Evolutionary conservation across 768 basidiomycete genomes (phyloP), one percentile per base, ranked within the genome.

Genomic region (Termitomyces sp.): DNA sequence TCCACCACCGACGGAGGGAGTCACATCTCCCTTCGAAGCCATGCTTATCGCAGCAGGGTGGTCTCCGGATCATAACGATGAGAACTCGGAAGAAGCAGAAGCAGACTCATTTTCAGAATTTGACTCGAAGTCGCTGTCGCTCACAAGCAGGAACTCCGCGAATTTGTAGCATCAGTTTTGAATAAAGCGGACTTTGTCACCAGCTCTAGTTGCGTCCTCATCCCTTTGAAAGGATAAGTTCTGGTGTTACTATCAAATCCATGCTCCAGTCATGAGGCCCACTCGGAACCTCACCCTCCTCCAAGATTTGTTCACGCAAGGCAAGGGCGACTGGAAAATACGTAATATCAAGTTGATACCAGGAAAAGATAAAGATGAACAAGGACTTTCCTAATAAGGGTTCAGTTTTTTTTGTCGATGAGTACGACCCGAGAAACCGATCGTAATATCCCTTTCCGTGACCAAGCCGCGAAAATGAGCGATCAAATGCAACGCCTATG

Each of bases 391-490:
- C 83, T 54, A 91, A 76, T 32, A 85, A 62, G 1, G 90, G 86
- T 55, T 71, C 75, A 24, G 72, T 71, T 58, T 73, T 71, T 26
- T 74, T 73, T 54, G 71, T 72, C 14, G 72, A 65, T 32, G 74
- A 67, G 58, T 90, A 90, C 1, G 76, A 68, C 3, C 82, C 70
- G 36, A 92, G 74, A 70, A 89, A 92, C 14, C 79, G 76, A 71
- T 92, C 90, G 63, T 92, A 92, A 71, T 88, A 91, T 6, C 90
- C 90, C 68, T 88, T 92, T 24, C 90, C 90, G 62, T 91, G 88
- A 10, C 90, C 90, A 30, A 92, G 78, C 32, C 90, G 84, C 49
- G 83, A 83, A 54, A 86, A 67, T 16, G 79, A 79, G 43, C 73
- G 75, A 71, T 92, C 90, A 62, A 92, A 92, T 10, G 86, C 90